These are phyloP conservation scores for Tolypocladium cylindrosporum DNA, from an alignment of 2,329 filamentous ascomycete genomes.

Conservation along the genomic window DNA sequence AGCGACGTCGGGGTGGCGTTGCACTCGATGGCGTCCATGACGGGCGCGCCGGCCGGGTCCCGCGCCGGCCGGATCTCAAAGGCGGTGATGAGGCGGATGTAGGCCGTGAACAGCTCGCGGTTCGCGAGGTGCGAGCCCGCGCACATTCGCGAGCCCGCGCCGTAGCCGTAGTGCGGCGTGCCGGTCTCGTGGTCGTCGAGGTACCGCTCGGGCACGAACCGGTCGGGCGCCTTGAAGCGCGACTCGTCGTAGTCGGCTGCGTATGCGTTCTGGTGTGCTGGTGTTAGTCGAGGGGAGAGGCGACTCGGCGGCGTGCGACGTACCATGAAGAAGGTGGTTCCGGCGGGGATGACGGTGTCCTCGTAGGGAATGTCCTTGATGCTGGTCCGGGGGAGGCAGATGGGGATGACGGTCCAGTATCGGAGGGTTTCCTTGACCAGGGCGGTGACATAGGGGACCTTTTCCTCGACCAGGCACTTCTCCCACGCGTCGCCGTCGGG, in stretches of 20 bases:
- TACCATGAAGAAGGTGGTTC: constrained; percentile 72
- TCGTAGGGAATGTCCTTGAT: constrained; percentile 65
- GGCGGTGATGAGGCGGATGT: constrained; percentile 46
- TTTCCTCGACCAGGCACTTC: constrained; percentile 62
- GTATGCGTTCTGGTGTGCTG: constrained; percentile 49
- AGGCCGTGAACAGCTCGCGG: constrained; percentile 51
- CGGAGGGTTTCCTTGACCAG: constrained; percentile 70
- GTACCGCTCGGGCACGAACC: constrained; percentile 64
- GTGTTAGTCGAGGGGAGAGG: not conserved
- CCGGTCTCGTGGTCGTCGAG: constrained; percentile 44
- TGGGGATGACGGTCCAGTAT: constrained; percentile 71
- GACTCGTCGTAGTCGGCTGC: constrained; percentile 61
- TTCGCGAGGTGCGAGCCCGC: constrained; percentile 54
- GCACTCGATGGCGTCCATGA: constrained; percentile 47
- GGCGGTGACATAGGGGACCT: constrained; percentile 66
- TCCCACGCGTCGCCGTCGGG: constrained; percentile 70
- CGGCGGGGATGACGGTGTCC: constrained; percentile 57
- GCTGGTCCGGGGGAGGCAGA: constrained; percentile 63
- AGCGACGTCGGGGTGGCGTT: constrained; percentile 46
- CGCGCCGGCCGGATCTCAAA: constrained; percentile 43
- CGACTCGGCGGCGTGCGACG: not conserved
- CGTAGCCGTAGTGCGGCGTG: constrained; percentile 53
- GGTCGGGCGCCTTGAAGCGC: constrained; percentile 54
- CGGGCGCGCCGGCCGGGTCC: constrained; percentile 35
- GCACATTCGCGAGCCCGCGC: constrained; percentile 54